Base-by-base conservation (phyloP, 1,139 yeast genomes). In the Meyerozyma guilliermondii region DNA sequence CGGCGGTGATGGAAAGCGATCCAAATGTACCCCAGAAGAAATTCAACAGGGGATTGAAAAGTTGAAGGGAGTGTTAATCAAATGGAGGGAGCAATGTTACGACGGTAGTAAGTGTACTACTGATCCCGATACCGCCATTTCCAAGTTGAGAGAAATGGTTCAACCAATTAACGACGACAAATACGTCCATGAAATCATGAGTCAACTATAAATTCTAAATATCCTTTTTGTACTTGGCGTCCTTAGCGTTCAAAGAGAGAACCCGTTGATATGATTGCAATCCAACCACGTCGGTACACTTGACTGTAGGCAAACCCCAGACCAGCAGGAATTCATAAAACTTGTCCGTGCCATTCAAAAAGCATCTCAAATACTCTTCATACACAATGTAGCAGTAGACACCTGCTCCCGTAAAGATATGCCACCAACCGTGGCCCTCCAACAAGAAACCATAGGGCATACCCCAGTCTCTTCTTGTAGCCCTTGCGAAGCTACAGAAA, bases 371-470 rank as follows among this genome's bases (percentile, higher is more conserved):
- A 56, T 83, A 85, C 60, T 86, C 88, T 55, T 75, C 80, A 60
- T 87, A 87, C 13, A 87, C 87, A 47, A 76, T 64, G 47, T 69
- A 72, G 52, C 58, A 71, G 52, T 74, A 75, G 10, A 74, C 71
- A 2, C 95, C 96, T 10, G 81, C 68, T 3, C 95, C 95, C 0
- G 95, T 87, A 49, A 87, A 74, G 27, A 87, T 68, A 59, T 92
- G 98, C 98, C 98, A 92, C 98, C 98, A 92, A 14, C 95, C 96
- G 59, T 92, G 98, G 28, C 96, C 86, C 60, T 92, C 98, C 33
- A 92, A 71, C 9, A 92, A 51, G 50, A 88, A 78, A 1, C 98
- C 98, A 45, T 85, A 78, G 1, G 98, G 98, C 69, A 89, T 76
- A 2, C 96, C 95, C 58, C 75, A 68, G 3, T 63, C 53, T 50